Percentiles rank a stretch among this genome's conserved stretches.
phyloP scores from a whole-genome alignment of 2,329 filamentous ascomycete genomes.

The Bimuria novae-zelandiae region DNA sequence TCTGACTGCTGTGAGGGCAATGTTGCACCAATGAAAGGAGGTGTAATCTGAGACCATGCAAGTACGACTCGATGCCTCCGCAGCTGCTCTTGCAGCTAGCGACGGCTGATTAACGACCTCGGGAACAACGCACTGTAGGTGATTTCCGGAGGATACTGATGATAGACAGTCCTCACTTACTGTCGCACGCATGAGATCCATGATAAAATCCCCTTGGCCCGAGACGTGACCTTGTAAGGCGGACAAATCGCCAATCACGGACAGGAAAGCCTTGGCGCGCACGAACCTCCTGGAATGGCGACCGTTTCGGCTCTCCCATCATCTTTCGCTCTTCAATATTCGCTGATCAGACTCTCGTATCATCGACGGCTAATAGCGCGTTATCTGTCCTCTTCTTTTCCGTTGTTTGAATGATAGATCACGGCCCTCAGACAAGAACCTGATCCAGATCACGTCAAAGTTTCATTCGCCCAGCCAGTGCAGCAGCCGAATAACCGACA shows the following conservation, averaged over 20 bases:
- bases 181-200: not conserved
- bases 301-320: conserved; percentile 6
- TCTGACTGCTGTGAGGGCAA: conserved; percentile 1
- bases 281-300: conserved; percentile 9
- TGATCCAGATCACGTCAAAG: conserved; percentile 2
- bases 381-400: not conserved
- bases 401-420: not conserved
- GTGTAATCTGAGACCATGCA: not conserved
- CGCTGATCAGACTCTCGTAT: not conserved
- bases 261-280: conserved; percentile 1
- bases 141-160: not conserved
- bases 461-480: not conserved
- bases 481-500: conserved; percentile 1
- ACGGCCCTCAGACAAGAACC: not conserved
- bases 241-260: conserved; percentile 5
- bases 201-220: not conserved
- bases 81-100: not conserved
- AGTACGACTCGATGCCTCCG: not conserved
- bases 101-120: too few species aligned
- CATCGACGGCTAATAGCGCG: not conserved
- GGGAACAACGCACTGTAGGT: not conserved
- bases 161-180: not conserved
- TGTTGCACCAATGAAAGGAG: conserved; percentile 1
- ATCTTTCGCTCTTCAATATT: not conserved
- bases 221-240: conserved; percentile 1